Percentiles rank a stretch among this genome's conserved stretches.
These are phyloP conservation scores for Ganoderma lucidum DNA, from an alignment of 1,284 basidiomycete species.

Conservation along the genomic window DNA sequence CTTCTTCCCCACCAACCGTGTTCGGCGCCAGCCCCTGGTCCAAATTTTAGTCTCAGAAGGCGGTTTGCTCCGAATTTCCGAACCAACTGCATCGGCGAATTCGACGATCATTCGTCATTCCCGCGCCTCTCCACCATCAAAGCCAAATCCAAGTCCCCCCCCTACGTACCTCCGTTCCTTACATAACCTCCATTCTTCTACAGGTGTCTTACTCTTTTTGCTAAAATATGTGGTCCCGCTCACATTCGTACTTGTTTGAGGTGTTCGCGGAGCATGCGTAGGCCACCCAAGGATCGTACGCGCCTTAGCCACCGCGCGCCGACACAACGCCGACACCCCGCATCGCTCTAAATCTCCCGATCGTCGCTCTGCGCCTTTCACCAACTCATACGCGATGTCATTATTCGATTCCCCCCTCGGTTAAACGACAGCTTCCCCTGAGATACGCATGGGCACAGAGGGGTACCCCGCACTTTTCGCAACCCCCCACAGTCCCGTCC, in stretches of 20 bases:
- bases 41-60: background rate
- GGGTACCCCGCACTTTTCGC: background rate
- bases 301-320: background rate
- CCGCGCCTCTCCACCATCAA: background rate
- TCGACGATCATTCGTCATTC: background rate
- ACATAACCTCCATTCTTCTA: background rate
- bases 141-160: background rate
- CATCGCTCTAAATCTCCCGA: background rate
- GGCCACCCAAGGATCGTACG: background rate
- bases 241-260: background rate
- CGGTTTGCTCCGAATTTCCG: background rate
- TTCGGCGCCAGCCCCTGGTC: background rate
- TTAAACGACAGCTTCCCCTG: background rate
- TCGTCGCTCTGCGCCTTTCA: background rate
- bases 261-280: background rate
- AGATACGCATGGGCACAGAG: background rate
- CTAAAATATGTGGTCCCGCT: background rate
- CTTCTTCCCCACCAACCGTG: background rate
- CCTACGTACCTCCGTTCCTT: background rate
- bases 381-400: background rate
- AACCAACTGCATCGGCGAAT: background rate
- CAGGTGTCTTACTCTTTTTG: background rate
- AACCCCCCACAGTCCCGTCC: background rate
- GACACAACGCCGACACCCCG: background rate
- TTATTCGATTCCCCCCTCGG: background rate